Conservation (phyloP, 495 filamentous ascomycete genomes). For the Annulohypoxylon bovei region DNA sequence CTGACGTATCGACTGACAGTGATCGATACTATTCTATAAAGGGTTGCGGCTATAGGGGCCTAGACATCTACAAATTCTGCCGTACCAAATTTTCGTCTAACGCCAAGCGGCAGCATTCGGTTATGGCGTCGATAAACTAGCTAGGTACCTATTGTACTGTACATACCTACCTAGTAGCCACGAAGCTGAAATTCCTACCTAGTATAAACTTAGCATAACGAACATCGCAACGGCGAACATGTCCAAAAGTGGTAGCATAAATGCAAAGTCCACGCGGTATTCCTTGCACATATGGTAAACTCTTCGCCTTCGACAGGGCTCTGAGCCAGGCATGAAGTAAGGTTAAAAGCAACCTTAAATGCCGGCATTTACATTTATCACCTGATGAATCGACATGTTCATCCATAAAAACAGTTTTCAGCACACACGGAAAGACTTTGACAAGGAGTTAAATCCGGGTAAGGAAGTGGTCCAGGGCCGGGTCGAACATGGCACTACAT, state of each 20-base stretch:
- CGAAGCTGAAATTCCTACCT: not conserved
- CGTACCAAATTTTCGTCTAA: slow-evolving; percentile 2
- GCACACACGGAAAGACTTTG: slow-evolving; percentile 12
- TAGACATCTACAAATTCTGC: not conserved
- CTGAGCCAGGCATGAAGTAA: slow-evolving; percentile 7
- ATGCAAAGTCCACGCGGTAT: slow-evolving; percentile 21
- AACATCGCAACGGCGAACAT: slow-evolving; percentile 16
- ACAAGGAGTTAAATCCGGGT: slow-evolving; percentile 14
- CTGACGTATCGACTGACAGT: slow-evolving; percentile 19
- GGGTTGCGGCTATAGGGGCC: slow-evolving; percentile 8
- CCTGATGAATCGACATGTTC: slow-evolving; percentile 12
- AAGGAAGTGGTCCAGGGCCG: slow-evolving; percentile 2
- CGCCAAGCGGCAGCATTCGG: slow-evolving; percentile 14
- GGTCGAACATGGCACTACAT: slow-evolving; percentile 5
- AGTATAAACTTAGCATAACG: not conserved
- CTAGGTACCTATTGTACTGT: too few relatives aligned
- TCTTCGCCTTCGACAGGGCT: not conserved
- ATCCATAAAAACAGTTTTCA: slow-evolving; percentile 15
- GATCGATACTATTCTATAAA: slow-evolving; percentile 11
- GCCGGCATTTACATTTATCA: slow-evolving; percentile 16
- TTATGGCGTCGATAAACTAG: slow-evolving; percentile 20
- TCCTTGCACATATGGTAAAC: slow-evolving; percentile 2
- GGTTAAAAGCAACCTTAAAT: slow-evolving; percentile 28
- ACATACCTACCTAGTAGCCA: not conserved
- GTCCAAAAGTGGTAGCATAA: slow-evolving; percentile 11